Conservation (phyloP, 129 eudicot species). For the Ambrosia artemisiifolia region DNA sequence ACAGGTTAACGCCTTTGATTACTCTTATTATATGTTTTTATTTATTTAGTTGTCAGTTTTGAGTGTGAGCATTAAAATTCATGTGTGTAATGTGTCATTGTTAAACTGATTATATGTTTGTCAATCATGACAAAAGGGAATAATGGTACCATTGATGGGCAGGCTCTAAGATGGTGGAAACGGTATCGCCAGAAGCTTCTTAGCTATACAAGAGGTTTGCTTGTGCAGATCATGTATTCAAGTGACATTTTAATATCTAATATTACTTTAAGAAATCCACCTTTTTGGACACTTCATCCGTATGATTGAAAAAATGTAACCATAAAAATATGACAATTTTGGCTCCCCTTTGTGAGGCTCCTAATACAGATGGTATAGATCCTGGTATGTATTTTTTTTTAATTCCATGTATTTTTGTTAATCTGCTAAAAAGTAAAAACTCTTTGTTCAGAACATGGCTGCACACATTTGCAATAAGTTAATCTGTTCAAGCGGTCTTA, state of each 20-base stretch:
- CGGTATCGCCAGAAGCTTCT: slow-evolving; percentile 72
- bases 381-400: slow-evolving; percentile 59
- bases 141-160: slow-evolving; percentile 91
- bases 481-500: not conserved
- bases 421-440: not conserved
- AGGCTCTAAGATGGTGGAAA: slow-evolving; percentile 96
- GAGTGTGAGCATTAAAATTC: not conserved
- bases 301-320: slow-evolving; percentile 95
- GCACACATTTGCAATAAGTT: not conserved
- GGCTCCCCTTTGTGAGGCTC: slow-evolving; percentile 84
- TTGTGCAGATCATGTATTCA: slow-evolving; percentile 95
- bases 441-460: not conserved
- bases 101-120: slow-evolving; percentile 21
- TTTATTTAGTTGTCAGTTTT: not conserved
- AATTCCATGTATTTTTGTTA: not conserved
- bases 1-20: slow-evolving; percentile 57
- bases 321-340: slow-evolving; percentile 75
- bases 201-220: slow-evolving; percentile 91
- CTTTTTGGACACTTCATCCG: slow-evolving; percentile 99
- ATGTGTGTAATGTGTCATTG: not conserved
- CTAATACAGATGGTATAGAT: slow-evolving; percentile 97
- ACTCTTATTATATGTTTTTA: not conserved
- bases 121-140: slow-evolving; percentile 52
- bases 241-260: slow-evolving; percentile 76
- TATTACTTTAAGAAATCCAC: slow-evolving; percentile 89